These are phyloP conservation scores for Lipomyces oligophaga DNA, from an alignment of 805 yeast genomes.

Conservation along the genomic window DNA sequence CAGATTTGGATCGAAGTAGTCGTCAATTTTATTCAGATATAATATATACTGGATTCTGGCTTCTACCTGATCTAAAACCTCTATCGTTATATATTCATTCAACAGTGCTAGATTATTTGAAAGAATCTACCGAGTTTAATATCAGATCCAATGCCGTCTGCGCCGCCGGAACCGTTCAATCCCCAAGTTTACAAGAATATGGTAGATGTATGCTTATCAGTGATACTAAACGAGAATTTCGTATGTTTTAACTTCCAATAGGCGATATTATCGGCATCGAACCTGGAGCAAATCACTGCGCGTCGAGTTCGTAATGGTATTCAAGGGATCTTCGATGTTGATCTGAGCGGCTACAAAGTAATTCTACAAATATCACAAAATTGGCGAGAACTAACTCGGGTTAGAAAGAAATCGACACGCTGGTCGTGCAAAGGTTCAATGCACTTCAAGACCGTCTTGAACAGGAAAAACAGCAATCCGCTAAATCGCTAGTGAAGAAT, in stretches of 20 bases:
- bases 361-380: not conserved
- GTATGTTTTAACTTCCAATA: slow-evolving; percentile 29
- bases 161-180: slow-evolving; percentile 14
- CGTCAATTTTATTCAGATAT: not conserved
- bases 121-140: no score
- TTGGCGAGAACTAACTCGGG: not conserved
- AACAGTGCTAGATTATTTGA: no score
- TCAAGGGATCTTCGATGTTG: slow-evolving; percentile 61
- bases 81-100: no score
- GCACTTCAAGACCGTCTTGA: slow-evolving; percentile 44
- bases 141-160: slow-evolving; percentile 12
- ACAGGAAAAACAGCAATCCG: slow-evolving; percentile 1
- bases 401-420: slow-evolving; percentile 54
- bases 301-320: slow-evolving; percentile 67
- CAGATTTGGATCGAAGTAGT: not conserved
- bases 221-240: not conserved
- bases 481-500: not conserved
- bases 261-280: slow-evolving; percentile 72
- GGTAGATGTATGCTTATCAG: slow-evolving; percentile 9
- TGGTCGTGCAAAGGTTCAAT: slow-evolving; percentile 58
- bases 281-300: slow-evolving; percentile 65
- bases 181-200: slow-evolving; percentile 11
- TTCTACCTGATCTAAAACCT: not conserved
- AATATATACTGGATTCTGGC: no score
- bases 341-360: slow-evolving; percentile 46